Evolutionary conservation across 179 eudicot genomes (phyloP), one percentile per base, ranked within the genome.

Genomic region (Beta lomatogona): DNA sequence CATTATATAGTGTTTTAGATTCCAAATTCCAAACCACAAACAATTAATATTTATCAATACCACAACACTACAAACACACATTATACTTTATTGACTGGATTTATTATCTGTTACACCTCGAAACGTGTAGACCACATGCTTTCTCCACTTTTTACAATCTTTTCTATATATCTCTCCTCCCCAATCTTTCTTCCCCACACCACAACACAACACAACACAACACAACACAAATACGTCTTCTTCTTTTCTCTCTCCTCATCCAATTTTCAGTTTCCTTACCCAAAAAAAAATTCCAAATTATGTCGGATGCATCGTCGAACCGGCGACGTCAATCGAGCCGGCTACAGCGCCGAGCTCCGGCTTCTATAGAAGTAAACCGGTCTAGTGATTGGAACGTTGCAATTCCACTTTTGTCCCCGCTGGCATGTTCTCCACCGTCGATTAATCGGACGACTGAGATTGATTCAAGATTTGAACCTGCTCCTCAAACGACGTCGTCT

Each of bases 301-400:
- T 89, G 93, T 82, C 92, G 18, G 89, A 80, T 18, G 9, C 66
- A 9, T 50, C 82, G 36, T 31, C 83, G 14, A 77, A 71, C 83
- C 66, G 78, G 58, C 83, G 87, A 50, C 75, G 85, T 4, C 86
- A 90, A 78, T 83, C 91, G 15, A 92, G 90, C 85, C 81, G 98
- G 48, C 75, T 93, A 31, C 98, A 93, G 25, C 83, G 90, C n/a
- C 86, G 89, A 13, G 98, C 98, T 4, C 98, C 98, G 74, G 91
- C 98, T 18, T 90, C 98, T 41, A 80, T 92, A 2, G 89, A 94
- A 84, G 76, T 92, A 25, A 83, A 75, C 57, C 90, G 88, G 14
- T 84, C 79, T 9, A 63, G 86, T n/a, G 91, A 92, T 0, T 94
- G 97, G 98, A 94, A 94, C 85, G 93, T 87, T 5, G 97, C 98